A percentile compares a stretch with the other conserved stretches of the same genome.
Conservation (phyloP, 805 yeast species). For the Debaryomyces hansenii region DNA sequence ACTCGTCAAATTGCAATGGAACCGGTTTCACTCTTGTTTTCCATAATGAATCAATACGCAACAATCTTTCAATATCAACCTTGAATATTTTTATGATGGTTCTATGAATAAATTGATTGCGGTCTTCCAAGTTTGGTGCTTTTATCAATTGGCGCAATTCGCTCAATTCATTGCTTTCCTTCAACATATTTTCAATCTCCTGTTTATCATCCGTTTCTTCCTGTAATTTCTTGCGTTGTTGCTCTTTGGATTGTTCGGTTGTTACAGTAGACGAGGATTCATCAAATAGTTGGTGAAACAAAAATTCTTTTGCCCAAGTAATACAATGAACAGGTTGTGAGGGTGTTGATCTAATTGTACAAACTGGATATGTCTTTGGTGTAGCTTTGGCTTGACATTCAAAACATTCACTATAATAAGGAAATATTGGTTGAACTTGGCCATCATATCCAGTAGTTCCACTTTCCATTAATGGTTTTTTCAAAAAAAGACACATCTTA, state of each 20-base stretch:
- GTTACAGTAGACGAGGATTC: constrained; percentile 33
- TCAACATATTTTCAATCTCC: constrained; percentile 62
- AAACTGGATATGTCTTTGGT: constrained; percentile 90
- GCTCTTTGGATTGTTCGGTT: constrained; percentile 21
- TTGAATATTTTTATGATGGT: constrained; percentile 63
- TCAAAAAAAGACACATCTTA: constrained; percentile 69
- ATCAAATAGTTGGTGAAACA: constrained; percentile 78
- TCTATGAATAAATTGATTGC: constrained; percentile 24
- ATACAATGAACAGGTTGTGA: constrained; percentile 94
- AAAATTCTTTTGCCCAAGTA: constrained; percentile 94
- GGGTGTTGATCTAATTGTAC: constrained; percentile 96
- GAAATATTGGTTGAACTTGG: constrained; percentile 88
- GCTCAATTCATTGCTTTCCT: constrained; percentile 66
- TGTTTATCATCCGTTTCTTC: constrained; percentile 62
- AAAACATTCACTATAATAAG: constrained; percentile 84
- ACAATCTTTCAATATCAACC: constrained; percentile 75
- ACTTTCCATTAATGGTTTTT: constrained; percentile 80
- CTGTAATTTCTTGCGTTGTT: constrained; percentile 13
- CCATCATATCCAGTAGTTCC: constrained; percentile 97
- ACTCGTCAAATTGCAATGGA: constrained; percentile 47
- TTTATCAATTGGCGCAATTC: constrained; percentile 26
- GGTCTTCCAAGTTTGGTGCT: constrained; percentile 9
- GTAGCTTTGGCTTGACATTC: constrained; percentile 87
- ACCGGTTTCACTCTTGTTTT: constrained; percentile 65
- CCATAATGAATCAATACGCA: constrained; percentile 76